Conservation (phyloP, 805 yeast species). For the Candida dajiaensis region DNA sequence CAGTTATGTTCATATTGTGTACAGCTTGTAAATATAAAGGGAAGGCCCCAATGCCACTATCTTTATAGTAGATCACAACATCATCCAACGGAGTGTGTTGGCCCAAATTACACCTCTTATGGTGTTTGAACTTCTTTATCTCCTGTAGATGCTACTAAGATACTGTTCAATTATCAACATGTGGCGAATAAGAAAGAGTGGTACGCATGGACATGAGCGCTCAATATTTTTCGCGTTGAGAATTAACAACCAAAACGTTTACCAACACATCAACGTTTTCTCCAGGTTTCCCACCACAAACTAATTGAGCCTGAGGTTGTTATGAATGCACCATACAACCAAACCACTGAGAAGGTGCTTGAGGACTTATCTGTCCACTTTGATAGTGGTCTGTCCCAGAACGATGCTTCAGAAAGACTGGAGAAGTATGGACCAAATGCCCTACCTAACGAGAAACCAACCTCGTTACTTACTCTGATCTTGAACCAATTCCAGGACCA, state of each 20-base stretch:
- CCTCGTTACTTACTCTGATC: conserved; percentile 29
- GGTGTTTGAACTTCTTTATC: too few species aligned
- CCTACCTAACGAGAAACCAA: conserved; percentile 31
- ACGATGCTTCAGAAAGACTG: conserved; percentile 12
- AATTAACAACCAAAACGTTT: neutral
- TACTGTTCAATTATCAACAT: too few species aligned
- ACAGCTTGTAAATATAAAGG: neutral
- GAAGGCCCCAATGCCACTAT: neutral
- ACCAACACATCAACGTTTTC: neutral
- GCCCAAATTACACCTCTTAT: too few species aligned
- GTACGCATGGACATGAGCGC: too few species aligned
- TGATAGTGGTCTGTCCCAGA: conserved; percentile 12
- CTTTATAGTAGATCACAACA: too few species aligned
- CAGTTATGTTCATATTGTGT: neutral
- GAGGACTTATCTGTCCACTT: conserved; percentile 10
- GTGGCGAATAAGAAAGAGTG: too few species aligned
- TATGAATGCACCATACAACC: conserved; percentile 10
- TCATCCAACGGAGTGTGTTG: too few species aligned
- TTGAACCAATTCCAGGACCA: conserved; percentile 33
- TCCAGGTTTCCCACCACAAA: neutral
- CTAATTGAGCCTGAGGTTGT: neutral
- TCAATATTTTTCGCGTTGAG: neutral
- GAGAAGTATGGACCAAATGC: conserved; percentile 20
- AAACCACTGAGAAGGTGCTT: conserved; percentile 8
- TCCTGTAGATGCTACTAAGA: too few species aligned